Evolutionary conservation across 2,329 filamentous ascomycete species (phyloP).

Genomic region (Aspergillus sp.): DNA sequence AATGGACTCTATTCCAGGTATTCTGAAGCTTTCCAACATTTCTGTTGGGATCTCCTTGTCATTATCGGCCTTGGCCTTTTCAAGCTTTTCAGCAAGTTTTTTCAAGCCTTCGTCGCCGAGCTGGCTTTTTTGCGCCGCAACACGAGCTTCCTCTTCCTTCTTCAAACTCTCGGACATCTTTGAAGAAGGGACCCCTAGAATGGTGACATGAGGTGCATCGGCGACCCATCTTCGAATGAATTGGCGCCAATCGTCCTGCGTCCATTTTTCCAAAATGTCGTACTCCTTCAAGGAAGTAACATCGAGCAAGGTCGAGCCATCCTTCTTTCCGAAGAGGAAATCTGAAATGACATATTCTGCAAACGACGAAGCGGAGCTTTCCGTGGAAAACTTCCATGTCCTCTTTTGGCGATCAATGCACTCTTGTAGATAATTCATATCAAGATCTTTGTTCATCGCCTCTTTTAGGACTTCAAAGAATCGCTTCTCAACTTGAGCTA

Average conservation of each 20-base stretch:
- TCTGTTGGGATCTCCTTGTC: constrained; percentile 80
- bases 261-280: constrained; percentile 74
- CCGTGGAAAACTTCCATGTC: constrained; percentile 79
- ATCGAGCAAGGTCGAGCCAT: constrained; percentile 72
- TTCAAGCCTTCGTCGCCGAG: constrained; percentile 81
- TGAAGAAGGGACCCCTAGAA: constrained; percentile 82
- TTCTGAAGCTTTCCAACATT: constrained; percentile 76
- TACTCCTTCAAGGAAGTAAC: constrained; percentile 55
- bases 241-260: constrained; percentile 75
- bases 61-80: constrained; percentile 83
- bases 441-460: constrained; percentile 72
- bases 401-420: constrained; percentile 80
- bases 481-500: constrained; percentile 79
- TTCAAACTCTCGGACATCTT: constrained; percentile 80
- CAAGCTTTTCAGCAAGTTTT: constrained; percentile 71
- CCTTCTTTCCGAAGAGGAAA: constrained; percentile 82
- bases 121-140: constrained; percentile 74
- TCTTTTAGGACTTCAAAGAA: constrained; percentile 82
- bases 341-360: constrained; percentile 85
- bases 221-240: constrained; percentile 83
- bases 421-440: constrained; percentile 87
- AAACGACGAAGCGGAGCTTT: constrained; percentile 78
- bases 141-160: constrained; percentile 72
- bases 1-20: constrained; percentile 85
- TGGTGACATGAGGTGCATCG: constrained; percentile 81